phyloP scores from a whole-genome alignment of 164 flowering plant genomes.

The Aristolochia californica region DNA sequence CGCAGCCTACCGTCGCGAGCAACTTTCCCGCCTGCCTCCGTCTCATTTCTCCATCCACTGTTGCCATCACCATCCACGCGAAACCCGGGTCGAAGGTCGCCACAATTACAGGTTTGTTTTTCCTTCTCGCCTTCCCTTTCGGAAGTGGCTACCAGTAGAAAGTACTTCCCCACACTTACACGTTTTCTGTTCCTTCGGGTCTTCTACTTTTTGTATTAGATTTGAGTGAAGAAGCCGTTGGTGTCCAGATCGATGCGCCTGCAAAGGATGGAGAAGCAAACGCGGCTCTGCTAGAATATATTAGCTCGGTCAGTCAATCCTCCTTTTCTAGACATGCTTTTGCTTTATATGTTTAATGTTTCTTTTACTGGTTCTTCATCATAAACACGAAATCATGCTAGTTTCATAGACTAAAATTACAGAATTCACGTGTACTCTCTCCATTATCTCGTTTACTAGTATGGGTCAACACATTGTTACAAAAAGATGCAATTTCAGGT shows the following conservation, averaged over 20 bases:
- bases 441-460: no score
- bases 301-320: constrained; percentile 55
- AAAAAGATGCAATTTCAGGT: no score
- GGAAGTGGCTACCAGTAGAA: not conserved
- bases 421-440: no score
- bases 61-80: no score
- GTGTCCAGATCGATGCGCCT: constrained; percentile 93
- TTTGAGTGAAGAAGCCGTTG: constrained; percentile 69
- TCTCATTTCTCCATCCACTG: constrained; percentile 52
- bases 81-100: no score
- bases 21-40: constrained; percentile 68
- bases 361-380: not conserved
- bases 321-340: not conserved
- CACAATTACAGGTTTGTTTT: constrained; percentile 58
- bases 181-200: not conserved
- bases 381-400: no score
- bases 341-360: not conserved
- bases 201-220: constrained; percentile 44
- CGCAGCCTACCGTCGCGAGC: not conserved
- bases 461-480: no score
- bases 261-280: constrained; percentile 94
- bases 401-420: no score
- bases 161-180: not conserved
- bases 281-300: constrained; percentile 77
- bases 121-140: constrained; percentile 3